Base-by-base conservation (phyloP, 1,284 basidiomycete genomes). In the Ceratobasidium sp. region DNA sequence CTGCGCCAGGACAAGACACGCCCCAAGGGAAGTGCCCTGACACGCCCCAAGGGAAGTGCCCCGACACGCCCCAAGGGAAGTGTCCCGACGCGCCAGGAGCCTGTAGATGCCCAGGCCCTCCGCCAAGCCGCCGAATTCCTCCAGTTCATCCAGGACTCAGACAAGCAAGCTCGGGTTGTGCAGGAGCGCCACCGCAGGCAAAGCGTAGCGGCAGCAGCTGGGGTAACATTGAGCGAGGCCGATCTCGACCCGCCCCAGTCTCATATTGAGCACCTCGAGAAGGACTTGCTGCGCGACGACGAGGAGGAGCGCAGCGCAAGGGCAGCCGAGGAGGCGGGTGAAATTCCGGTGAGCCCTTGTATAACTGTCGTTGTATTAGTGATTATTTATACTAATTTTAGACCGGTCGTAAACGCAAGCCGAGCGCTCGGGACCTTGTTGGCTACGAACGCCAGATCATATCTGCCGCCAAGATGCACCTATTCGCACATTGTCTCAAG, bases 321-420 rank as follows among this genome's bases (percentile, higher is more conserved):
- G 13, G 54, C 34, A 13, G 54, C 54, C 29, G 54, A 29, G 54
- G 54, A 29, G 29, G 27, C 54, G 14, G 54, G 54, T 19, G 54
- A 58, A 34, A 2, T n/a, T 14, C 54, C 54, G 27, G 54, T 58
- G 34, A 27, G 54, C 34, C 11, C 13, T n/a, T 7, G 27, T n/a
- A 34, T 58, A 58, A 19, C 16, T 54, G 11, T 34, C 14, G 8
- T 29, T 14, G 34, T 58, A 31, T 34, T 34, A 29, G 29, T 58
- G 34, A 37, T 37, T 37, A 58, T 58, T 58, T 22, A 58, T 58
- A 31, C 54, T 58, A 11, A 58, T 34, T 34, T 58, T 31, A 54
- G 53, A 16, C 9, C 13, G 29, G 29, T 34, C 29, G 29, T 34
- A 29, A 34, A 34, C 54, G 54, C n/a, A 58, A 58, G 54, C 54